These are phyloP conservation scores for Melastoma malabathricum DNA, from an alignment of 345 rosid species.

Conservation along the genomic window DNA sequence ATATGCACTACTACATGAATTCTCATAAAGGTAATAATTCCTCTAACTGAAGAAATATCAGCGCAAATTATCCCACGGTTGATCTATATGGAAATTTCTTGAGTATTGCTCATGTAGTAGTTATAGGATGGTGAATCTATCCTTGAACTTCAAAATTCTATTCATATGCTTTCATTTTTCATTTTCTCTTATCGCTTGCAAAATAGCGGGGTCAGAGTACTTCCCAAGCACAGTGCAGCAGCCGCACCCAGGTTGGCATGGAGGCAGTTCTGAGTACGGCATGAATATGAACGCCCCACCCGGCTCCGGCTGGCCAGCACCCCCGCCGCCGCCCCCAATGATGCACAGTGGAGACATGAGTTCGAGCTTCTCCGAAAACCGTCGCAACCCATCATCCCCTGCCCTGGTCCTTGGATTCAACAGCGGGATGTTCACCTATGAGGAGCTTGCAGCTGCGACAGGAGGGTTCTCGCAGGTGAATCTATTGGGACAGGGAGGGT, in stretches of 20 bases:
- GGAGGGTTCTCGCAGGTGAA: slow-evolving; percentile 52
- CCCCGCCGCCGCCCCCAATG: slow-evolving; percentile 36
- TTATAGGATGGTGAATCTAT: no score
- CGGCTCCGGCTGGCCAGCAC: slow-evolving; percentile 24
- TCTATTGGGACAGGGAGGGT: slow-evolving; percentile 86
- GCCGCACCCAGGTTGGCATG: no score
- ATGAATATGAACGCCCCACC: slow-evolving; percentile 1
- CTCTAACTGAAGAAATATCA: no score
- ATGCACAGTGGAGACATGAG: slow-evolving; percentile 43
- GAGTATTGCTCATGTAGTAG: no score
- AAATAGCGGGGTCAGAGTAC: no score
- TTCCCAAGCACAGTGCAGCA: no score
- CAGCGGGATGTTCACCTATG: slow-evolving; percentile 59
- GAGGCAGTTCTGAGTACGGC: slow-evolving; percentile 8
- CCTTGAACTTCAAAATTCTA: no score
- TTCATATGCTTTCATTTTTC: no score
- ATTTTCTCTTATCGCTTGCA: no score
- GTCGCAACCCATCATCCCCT: slow-evolving; percentile 52
- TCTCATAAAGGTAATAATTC: slow-evolving; percentile 4
- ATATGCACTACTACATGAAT: slow-evolving; percentile 29
- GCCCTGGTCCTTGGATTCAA: slow-evolving; percentile 55
- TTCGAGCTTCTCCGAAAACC: slow-evolving; percentile 35
- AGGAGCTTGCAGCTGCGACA: slow-evolving; percentile 72
- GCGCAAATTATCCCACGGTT: no score
- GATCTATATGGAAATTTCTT: no score